These are phyloP conservation scores for Waitea zeae DNA, from an alignment of 1,284 basidiomycete genomes.

Conservation along the genomic window DNA sequence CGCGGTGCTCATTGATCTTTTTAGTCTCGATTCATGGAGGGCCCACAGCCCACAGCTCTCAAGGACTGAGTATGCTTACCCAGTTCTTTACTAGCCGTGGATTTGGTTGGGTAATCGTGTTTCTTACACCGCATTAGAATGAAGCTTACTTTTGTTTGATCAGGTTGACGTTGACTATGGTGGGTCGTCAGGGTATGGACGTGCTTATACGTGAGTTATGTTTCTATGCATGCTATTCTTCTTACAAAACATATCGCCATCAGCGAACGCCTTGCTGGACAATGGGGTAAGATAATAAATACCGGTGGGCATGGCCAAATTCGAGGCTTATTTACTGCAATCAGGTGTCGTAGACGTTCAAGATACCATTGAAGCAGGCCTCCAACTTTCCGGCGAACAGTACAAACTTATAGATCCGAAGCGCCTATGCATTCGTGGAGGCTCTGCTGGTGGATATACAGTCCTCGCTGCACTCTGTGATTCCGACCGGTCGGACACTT, in stretches of 20 bases:
- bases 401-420: constrained; percentile 23
- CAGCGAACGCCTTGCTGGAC: constrained; percentile 6
- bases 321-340: too few species aligned
- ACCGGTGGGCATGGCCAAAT: too few species aligned
- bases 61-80: constrained; percentile 29
- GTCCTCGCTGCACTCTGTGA: constrained; percentile 21
- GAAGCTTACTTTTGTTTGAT: too few species aligned
- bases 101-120: constrained; percentile 40
- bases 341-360: constrained; percentile 20
- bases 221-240: not conserved
- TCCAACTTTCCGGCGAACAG: not conserved
- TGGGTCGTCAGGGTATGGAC: constrained; percentile 50
- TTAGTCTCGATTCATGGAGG: constrained; percentile 50
- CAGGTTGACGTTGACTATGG: constrained; percentile 58
- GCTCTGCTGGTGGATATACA: constrained; percentile 33
- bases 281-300: too few species aligned
- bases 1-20: too few species aligned
- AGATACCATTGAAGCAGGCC: constrained; percentile 17
- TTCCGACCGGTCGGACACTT: constrained; percentile 9
- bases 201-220: constrained; percentile 27
- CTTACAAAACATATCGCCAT: not conserved
- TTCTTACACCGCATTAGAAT: too few species aligned
- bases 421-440: constrained; percentile 38
- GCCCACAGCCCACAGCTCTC: constrained; percentile 29
- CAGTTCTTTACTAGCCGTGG: constrained; percentile 57